These are phyloP conservation scores for Penicillium sp. DNA, from an alignment of 2,329 filamentous ascomycete species.

Conservation along the genomic window DNA sequence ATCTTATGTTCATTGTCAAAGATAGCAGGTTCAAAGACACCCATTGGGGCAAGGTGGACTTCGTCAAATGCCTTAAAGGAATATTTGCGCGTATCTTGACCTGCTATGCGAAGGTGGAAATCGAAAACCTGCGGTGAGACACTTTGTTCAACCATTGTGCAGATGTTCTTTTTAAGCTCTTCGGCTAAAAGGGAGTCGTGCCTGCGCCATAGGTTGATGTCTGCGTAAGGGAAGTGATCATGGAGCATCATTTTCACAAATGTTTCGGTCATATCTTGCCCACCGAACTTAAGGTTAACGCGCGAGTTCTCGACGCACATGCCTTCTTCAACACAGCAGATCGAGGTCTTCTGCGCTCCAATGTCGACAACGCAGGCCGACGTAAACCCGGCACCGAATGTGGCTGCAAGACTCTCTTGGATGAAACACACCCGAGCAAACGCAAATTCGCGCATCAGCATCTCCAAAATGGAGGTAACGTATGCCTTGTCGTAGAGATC, in stretches of 20 bases:
- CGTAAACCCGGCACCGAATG: slow-evolving; percentile 92
- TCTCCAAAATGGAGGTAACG: slow-evolving; percentile 79
- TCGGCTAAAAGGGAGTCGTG: slow-evolving; percentile 94
- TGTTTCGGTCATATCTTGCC: slow-evolving; percentile 86
- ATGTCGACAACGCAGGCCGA: slow-evolving; percentile 95
- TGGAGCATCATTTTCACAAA: slow-evolving; percentile 98
- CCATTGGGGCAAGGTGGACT: slow-evolving; percentile 89
- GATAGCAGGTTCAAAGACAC: slow-evolving; percentile 84
- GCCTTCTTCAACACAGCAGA: slow-evolving; percentile 95
- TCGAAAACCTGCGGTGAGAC: slow-evolving; percentile 86
- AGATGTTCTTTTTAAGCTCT: slow-evolving; percentile 91
- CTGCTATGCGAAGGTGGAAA: slow-evolving; percentile 86
- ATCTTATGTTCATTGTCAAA: slow-evolving; percentile 85
- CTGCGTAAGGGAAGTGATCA: slow-evolving; percentile 91
- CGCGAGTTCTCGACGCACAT: slow-evolving; percentile 93
- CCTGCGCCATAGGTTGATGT: slow-evolving; percentile 85
- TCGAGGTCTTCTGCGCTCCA: slow-evolving; percentile 94
- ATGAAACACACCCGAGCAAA: slow-evolving; percentile 91
- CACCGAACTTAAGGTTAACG: slow-evolving; percentile 92
- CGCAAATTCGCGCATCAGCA: slow-evolving; percentile 84
- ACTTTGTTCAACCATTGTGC: slow-evolving; percentile 85
- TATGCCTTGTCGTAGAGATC: slow-evolving; percentile 96
- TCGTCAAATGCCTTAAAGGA: slow-evolving; percentile 97
- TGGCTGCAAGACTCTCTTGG: slow-evolving; percentile 92
- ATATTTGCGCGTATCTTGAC: slow-evolving; percentile 88